Percentiles rank a stretch among this genome's conserved stretches.
These are phyloP conservation scores for Mycena floridula DNA, from an alignment of 768 basidiomycete genomes.

Conservation along the genomic window DNA sequence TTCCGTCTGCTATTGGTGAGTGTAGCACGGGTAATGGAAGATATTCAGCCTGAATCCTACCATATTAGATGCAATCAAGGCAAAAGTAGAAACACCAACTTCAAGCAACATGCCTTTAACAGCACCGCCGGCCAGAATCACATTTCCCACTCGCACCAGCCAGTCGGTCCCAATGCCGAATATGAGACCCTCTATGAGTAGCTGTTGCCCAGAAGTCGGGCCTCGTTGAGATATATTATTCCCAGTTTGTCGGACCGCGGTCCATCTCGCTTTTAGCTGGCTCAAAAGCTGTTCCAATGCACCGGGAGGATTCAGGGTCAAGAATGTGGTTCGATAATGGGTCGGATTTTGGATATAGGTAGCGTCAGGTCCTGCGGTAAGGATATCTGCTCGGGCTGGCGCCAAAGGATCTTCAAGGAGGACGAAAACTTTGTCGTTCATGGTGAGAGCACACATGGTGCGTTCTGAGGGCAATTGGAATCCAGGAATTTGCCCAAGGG, in stretches of 20 bases:
- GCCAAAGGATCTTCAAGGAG: constrained; percentile 71
- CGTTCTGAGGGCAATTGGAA: constrained; percentile 51
- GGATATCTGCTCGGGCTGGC: constrained; percentile 59
- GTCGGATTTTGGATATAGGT: constrained; percentile 39
- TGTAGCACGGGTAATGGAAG: constrained; percentile 68
- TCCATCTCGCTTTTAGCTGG: constrained; percentile 74
- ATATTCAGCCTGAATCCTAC: constrained; percentile 86
- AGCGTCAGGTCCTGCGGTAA: constrained; percentile 34
- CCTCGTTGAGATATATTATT: constrained; percentile 32
- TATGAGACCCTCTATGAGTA: constrained; percentile 69
- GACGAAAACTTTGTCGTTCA: constrained; percentile 79
- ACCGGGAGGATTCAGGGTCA: constrained; percentile 68
- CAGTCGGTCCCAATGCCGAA: constrained; percentile 78
- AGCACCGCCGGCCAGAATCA: constrained; percentile 66
- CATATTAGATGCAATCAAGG: constrained; percentile 2
- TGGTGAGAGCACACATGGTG: constrained; percentile 69
- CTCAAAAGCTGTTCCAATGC: constrained; percentile 69
- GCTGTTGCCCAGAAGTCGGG: constrained; percentile 51
- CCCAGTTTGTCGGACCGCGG: constrained; percentile 53
- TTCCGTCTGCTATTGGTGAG: constrained; percentile 57
- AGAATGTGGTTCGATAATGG: constrained; percentile 75
- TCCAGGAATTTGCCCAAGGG: constrained; percentile 50
- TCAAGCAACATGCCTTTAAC: constrained; percentile 83
- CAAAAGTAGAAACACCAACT: constrained; percentile 33
- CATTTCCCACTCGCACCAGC: constrained; percentile 76